Evolutionary conservation across 75 land plant species (phyloP).

Genomic region (Cunninghamia lanceolata): DNA sequence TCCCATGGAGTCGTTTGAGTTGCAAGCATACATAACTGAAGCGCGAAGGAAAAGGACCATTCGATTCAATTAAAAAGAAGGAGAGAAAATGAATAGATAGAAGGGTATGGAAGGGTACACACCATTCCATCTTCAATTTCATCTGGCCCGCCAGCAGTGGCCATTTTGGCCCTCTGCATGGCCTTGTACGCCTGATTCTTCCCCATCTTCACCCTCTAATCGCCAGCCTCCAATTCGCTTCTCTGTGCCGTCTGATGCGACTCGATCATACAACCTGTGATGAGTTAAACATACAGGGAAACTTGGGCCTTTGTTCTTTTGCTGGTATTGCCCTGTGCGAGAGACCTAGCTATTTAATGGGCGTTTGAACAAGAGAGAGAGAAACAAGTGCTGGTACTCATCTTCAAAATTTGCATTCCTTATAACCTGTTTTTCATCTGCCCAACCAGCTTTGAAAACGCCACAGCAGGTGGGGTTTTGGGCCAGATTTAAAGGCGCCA

Average conservation of each 20-base stretch:
- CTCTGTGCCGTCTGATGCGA: not conserved
- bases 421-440: not conserved
- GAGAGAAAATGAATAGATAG: not conserved
- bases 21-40: not conserved
- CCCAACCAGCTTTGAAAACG: too few species aligned
- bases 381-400: not conserved
- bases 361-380: not conserved
- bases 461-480: too few species aligned
- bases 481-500: too few species aligned
- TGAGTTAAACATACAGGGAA: not conserved
- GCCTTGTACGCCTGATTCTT: conserved; percentile 99
- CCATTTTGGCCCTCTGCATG: conserved; percentile 89
- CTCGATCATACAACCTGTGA: not conserved
- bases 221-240: not conserved
- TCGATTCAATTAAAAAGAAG: not conserved
- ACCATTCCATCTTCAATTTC: conserved; percentile 98
- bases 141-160: conserved; percentile 72
- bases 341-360: not conserved
- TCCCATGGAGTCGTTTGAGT: not conserved
- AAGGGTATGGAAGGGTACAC: conserved; percentile 68
- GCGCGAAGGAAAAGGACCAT: not conserved
- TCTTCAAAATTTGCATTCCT: not conserved
- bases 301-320: not conserved
- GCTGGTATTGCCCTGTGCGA: not conserved
- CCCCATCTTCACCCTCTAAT: conserved; percentile 53